Base-by-base conservation (phyloP, 2,329 filamentous ascomycete species). In the Neoscytalidium dimidiatum region DNA sequence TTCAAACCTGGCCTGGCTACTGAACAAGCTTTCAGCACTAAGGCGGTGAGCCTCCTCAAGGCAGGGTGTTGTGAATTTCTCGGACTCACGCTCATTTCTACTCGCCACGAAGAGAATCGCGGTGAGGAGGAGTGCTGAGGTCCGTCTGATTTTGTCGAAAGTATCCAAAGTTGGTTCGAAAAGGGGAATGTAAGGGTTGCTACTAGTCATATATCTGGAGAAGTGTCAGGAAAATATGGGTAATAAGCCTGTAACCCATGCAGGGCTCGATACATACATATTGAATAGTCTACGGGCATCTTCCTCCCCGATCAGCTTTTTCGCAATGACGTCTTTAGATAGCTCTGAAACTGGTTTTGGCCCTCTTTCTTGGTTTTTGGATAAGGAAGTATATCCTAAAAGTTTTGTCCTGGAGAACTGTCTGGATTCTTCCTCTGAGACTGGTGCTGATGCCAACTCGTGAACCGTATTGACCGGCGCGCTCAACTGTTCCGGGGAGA, bases 401-500 rank as follows among this genome's bases (percentile, higher is more conserved):
- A 21, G 29, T 4, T 19, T 52, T 28, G 8, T 14, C 11, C 13
- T 19, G 4, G 11, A 14, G n/a, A n/a, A n/a, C n/a, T n/a, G n/a
- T n/a, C n/a, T n/a, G n/a, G n/a, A n/a, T n/a, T n/a, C 19, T 19
- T 35, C 31, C 13, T 14, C 19, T 41, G 14, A 33, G 29, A 7
- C 19, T 17, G 7, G 11, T 7, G 19, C 11, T 4, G 56, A 28
- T 21, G 56, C 56, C 41, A 60, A 4, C 2, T 46, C 38, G n/a
- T 60, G 26, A 5, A 60, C 56, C 1, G 56, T 7, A 11, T n/a
- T 60, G n/a, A 60, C 56, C 5, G 56, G 56, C 8, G 56, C 56
- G 28, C 28, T 60, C 6, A 60, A n/a, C n/a, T 60, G 56, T 7
- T 60, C 56, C 3, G 56, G 56, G 4, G 56, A 60, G 4, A 60